Evolutionary conservation across 2,329 filamentous ascomycete genomes (phyloP), one percentile per base, ranked within the genome.

Genomic region (Sphaerulina vaccinii): DNA sequence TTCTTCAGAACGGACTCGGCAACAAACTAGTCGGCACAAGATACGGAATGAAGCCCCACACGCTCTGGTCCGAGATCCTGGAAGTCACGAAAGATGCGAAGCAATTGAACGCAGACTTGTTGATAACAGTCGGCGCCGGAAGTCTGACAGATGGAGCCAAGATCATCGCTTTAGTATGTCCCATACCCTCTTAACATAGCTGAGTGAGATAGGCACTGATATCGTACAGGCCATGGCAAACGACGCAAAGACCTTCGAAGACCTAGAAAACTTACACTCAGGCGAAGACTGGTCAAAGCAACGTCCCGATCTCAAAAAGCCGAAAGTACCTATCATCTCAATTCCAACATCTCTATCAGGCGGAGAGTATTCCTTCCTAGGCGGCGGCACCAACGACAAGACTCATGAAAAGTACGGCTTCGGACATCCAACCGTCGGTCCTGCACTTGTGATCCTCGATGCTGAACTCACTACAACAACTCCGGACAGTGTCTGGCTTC

Each of bases 121-220:
- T 83, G 5, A 62, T 83, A 7, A 82, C 79, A 0, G 63, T 82
- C 1, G 79, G 80, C 3, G 79, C 72, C 0, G 79, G 80, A 0
- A 79, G 74, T 40, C 61, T 82, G 19, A 82, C 79, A 0, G 79
- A 83, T 60, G 78, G 70, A 0, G 79, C 79, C 0, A 83, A 83
- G 62, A 68, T 82, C 1, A 67, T 78, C 21, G 68, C 73, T 3
- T 66, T 79, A 18, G 77, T 75, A 36, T 27, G 45, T 43, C 15
- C 13, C 19, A 9, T 37, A 6, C 37, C 6, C 37, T 39, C 19
- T n/a, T n/a, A n/a, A n/a, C n/a, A n/a, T n/a, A n/a, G n/a, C n/a
- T n/a, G n/a, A n/a, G n/a, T n/a, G n/a, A n/a, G n/a, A n/a, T n/a
- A n/a, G n/a, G n/a, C n/a, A n/a, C n/a, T n/a, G n/a, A n/a, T n/a